phyloP scores from a whole-genome alignment of 176 grass and related monocot genomes.

The Saccharum officinarum region DNA sequence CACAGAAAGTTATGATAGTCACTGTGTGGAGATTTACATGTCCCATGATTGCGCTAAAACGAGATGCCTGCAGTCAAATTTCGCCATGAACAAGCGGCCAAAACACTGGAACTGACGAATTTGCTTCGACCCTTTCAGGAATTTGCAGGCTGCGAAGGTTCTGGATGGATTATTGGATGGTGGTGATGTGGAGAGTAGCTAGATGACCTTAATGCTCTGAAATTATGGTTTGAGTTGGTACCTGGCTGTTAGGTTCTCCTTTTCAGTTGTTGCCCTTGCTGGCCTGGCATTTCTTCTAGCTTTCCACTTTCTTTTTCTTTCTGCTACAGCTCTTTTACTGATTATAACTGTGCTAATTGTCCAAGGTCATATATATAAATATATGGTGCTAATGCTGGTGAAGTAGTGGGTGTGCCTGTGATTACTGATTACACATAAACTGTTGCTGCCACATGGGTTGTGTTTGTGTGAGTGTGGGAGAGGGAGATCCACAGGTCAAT shows the following conservation, averaged over 20 bases:
- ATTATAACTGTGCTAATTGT: constrained; percentile 44
- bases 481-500: constrained; percentile 29
- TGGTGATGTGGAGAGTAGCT: constrained; percentile 32
- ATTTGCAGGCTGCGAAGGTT: constrained; percentile 45
- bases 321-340: constrained; percentile 33
- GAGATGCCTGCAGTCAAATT: constrained; percentile 20
- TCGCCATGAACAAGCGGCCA: constrained; percentile 11
- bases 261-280: constrained; percentile 40
- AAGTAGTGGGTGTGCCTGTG: constrained; percentile 28
- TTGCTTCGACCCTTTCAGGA: constrained; percentile 35
- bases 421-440: constrained; percentile 36
- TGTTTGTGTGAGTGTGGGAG: background rate
- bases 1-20: background rate
- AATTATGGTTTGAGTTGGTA: constrained; percentile 63
- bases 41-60: background rate
- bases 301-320: constrained; percentile 4
- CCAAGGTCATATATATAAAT: constrained; percentile 1
- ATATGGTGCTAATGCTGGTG: constrained; percentile 28
- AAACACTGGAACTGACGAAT: constrained; percentile 22
- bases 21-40: background rate
- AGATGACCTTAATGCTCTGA: constrained; percentile 45
- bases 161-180: constrained; percentile 42
- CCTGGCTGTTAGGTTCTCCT: constrained; percentile 43
- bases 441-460: constrained; percentile 33
- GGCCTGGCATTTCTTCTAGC: constrained; percentile 38